Base-by-base conservation (phyloP, 805 yeast species). In the Kuraishia molischiana region DNA sequence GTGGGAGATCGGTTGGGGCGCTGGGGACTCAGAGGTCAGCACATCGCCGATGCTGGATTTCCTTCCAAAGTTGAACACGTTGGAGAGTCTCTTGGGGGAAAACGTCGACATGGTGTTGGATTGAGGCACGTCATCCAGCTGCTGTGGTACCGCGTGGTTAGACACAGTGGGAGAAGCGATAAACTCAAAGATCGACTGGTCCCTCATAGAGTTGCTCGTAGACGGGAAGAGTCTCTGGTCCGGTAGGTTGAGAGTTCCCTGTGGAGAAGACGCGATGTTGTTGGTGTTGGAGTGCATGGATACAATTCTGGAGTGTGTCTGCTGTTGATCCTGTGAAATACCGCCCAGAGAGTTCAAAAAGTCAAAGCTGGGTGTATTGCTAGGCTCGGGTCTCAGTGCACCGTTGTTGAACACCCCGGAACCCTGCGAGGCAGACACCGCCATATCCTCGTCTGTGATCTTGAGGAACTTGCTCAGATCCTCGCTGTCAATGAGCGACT, bases 31-130 rank as follows among this genome's bases (percentile, higher is more conserved):
- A 11, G 19, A 8, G n/a, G 4, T 24, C 35, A 26, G 31, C 14
- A 19, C 19, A 13, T 41, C 41, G 11, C 35, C n/a, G 32, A 13
- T 34, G n/a, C 29, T 19, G 5, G 35, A 41, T 35, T 47, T 51
- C 33, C 40, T 51, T 17, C 56, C 56, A 36, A 57, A 56, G 2
- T 47, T 41, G 34, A 57, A 49, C 3, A 51, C 57, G 38, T 41
- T 50, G 1, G 60, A 55, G 32, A 56, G 45, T 29, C 56, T 49
- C 42, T 54, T 54, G 29, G 59, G 58, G 8, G 61, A 53, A 32
- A 56, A 48, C 3, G 50, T 21, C 3, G 40, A 38, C 18, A 20
- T 19, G 13, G 38, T 20, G 8, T 31, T 28, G 18, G 32, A 31
- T n/a, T n/a, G 37, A 24, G 5, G 19, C 14, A 31, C 31, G 38